Base-by-base conservation (phyloP, 768 basidiomycete species). In the Boletus edulis region DNA sequence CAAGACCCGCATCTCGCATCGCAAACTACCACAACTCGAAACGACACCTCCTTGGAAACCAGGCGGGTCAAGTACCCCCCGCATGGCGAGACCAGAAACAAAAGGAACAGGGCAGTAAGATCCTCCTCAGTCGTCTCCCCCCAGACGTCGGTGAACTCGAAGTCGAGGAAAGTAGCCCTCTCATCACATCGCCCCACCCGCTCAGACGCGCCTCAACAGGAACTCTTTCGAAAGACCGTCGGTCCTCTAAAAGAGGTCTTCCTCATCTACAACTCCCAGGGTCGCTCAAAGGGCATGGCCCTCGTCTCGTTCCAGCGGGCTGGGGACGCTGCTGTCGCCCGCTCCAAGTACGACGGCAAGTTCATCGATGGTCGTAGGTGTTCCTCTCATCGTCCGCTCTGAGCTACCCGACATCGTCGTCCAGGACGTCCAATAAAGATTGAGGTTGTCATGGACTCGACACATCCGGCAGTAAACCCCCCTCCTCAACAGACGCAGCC, bases 271-370 rank as follows among this genome's bases (percentile, higher is more conserved):
- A 91, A 91, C 67, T 83, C 81, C 3, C 84, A 89, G 62, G 89
- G 83, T 0, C 78, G 76, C 51, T 87, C 88, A 43, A 90, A 88
- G 63, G 89, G 89, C 18, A 90, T 91, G 88, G 89, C 89, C 3
- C 69, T 91, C 14, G 85, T 91, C 3, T 63, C 75, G 0, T 91
- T 91, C 62, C 78, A 83, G 60, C 79, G 84, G 32, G 57, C 79
- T 9, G 82, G 77, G 1, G 86, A 89, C 69, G 89, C 89, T 9
- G 72, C 67, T 2, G 58, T 81, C 39, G 89, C 89, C 10, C 79
- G 81, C 38, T 66, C 74, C 24, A 90, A 87, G 70, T 91, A 88
- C 62, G 76, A 91, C 60, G 87, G 87, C 43, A 88, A 88, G 72
- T 80, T 89, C 48, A 82, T 91, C 20, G 89, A 91, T 63, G 74